Base-by-base conservation (phyloP, 2,329 filamentous ascomycete species). In the Talaromyces sp. region DNA sequence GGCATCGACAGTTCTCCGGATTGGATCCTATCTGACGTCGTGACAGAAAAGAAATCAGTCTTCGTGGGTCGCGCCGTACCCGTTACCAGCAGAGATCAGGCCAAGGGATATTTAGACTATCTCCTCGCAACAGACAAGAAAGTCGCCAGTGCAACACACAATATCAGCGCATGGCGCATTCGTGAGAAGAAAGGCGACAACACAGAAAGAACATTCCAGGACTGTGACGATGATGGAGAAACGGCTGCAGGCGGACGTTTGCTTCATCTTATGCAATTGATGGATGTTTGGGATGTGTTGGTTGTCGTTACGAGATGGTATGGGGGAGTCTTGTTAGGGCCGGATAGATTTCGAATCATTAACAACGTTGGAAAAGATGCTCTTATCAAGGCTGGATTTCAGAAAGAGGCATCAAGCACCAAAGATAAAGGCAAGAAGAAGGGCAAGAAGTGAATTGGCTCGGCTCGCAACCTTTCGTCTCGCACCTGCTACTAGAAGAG, bases 231-330 rank as follows among this genome's bases (percentile, higher is more conserved):
- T 72, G 95, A 99, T 75, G 95, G 95, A 2, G 95, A 99, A 83
- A 91, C 91, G 31, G 95, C 95, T 6, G 95, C 95, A 0, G 95
- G 95, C 0, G 89, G 90, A 0, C 85, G 95, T 49, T 78, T 99
- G 73, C 79, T 98, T 67, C 92, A 96, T 79, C 81, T 99, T 35
- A 90, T 99, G 88, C 93, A 97, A 81, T 80, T 97, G 67, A 97
- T 97, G 91, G 91, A 93, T 73, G 84, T 96, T 11, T 97, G 93
- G 93, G 87, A 96, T 77, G 89, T 90, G 17, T 89, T 98, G 81
- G 92, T 99, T 0, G 90, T 99, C 3, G 94, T 99, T 33, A 93
- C 91, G 45, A 82, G 95, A 68, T 99, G 95, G 95, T 99, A 96
- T 77, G 95, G 95, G 3, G 95, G 95, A 1, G 86, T 96, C 65